phyloP scores from a whole-genome alignment of 768 basidiomycete species.

The Phlebiopsis flavidoalba region DNA sequence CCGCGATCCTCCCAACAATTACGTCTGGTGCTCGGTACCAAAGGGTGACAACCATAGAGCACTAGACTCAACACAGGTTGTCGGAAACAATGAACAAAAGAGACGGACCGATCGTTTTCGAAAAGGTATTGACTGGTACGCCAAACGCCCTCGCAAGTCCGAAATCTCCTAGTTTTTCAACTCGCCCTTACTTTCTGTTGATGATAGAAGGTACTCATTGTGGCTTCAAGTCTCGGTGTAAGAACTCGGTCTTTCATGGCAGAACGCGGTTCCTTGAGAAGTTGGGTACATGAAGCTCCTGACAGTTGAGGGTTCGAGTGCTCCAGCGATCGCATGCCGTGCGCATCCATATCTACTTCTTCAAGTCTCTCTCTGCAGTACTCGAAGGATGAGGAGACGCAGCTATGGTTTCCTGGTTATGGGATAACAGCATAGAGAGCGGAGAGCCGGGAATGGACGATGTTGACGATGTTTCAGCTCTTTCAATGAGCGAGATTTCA shows the following conservation, averaged over 20 bases:
- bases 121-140: slow-evolving; percentile 98
- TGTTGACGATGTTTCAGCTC: slow-evolving; percentile 98
- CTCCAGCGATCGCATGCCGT: slow-evolving; percentile 95
- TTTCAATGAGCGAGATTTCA: slow-evolving; percentile 98
- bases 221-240: slow-evolving; percentile 95
- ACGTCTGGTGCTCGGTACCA: slow-evolving; percentile 99
- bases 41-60: slow-evolving; percentile 86
- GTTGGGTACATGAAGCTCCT: slow-evolving; percentile 97
- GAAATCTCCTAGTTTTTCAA: slow-evolving; percentile 96
- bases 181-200: slow-evolving; percentile 94
- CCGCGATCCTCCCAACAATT: slow-evolving; percentile 90
- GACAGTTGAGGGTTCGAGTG: slow-evolving; percentile 82
- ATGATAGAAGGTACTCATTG: slow-evolving; percentile 98
- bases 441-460: too few relatives aligned
- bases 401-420: slow-evolving; percentile 98
- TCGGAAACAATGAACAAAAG: neutral
- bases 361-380: slow-evolving; percentile 97
- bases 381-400: slow-evolving; percentile 96
- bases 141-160: slow-evolving; percentile 96
- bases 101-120: slow-evolving; percentile 83
- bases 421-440: slow-evolving; percentile 97
- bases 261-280: slow-evolving; percentile 95
- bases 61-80: neutral
- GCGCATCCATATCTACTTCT: slow-evolving; percentile 99
- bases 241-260: slow-evolving; percentile 98